phyloP scores from a whole-genome alignment of 2,329 filamentous ascomycete genomes.

The Elsinoe arachidis region DNA sequence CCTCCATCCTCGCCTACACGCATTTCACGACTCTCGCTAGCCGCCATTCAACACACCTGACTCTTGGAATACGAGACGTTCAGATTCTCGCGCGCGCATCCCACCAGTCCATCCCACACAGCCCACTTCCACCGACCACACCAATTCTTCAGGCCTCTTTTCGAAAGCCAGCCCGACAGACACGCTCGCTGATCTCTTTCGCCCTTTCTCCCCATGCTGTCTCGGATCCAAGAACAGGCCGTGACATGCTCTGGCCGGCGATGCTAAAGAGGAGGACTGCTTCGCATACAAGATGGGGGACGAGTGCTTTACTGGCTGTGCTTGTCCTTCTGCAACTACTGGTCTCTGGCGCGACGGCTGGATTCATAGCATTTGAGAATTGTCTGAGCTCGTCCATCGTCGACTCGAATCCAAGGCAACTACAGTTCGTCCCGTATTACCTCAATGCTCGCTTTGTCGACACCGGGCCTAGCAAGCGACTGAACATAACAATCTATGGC shows the following conservation, averaged over 20 bases:
- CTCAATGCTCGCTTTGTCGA: conserved; percentile 68
- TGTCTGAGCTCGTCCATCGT: conserved; percentile 58
- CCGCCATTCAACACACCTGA: neutral
- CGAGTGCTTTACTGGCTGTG: conserved; percentile 14
- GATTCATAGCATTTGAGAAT: conserved; percentile 71
- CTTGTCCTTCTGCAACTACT: conserved; percentile 33
- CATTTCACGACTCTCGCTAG: conserved; percentile 7
- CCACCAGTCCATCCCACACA: neutral
- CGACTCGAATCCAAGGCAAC: conserved; percentile 46
- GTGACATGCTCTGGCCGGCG: conserved; percentile 12
- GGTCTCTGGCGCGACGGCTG: conserved; percentile 47
- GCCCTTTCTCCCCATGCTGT: conserved; percentile 6
- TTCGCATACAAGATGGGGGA: conserved; percentile 4
- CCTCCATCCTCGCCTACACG: neutral
- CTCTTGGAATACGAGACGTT: conserved; percentile 7
- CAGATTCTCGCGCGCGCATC: neutral
- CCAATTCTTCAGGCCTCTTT: neutral
- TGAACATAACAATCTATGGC: conserved; percentile 76
- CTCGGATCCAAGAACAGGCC: neutral
- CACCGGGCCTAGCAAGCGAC: conserved; percentile 49
- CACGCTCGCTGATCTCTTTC: conserved; percentile 5
- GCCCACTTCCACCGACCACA: neutral
- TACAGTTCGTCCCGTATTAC: conserved; percentile 73
- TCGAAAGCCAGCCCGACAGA: neutral
- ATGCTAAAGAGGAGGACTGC: conserved; percentile 6